These are phyloP conservation scores for Ogataea haglerorum DNA, from an alignment of 805 yeast species.

Conservation along the genomic window DNA sequence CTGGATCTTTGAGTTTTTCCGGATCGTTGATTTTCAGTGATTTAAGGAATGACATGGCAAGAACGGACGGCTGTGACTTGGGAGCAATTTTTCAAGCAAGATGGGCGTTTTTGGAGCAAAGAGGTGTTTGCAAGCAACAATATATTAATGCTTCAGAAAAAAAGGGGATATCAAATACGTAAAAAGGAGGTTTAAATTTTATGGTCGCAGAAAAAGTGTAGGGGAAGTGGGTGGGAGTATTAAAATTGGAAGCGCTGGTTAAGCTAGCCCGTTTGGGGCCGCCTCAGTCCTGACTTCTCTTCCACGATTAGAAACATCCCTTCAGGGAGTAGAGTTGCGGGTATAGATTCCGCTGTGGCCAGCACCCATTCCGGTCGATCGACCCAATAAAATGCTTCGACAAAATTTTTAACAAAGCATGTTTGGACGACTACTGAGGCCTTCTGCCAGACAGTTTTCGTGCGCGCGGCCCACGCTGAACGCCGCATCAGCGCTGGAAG, in stretches of 20 bases:
- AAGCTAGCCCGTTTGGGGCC: too few species aligned
- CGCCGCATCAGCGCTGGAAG: slow-evolving; percentile 7
- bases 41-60: slow-evolving; percentile 19
- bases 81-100: not conserved
- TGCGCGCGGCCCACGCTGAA: slow-evolving; percentile 5
- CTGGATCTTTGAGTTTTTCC: slow-evolving; percentile 18
- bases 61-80: not conserved
- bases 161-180: slow-evolving; percentile 10
- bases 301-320: too few species aligned
- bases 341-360: too few species aligned
- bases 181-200: slow-evolving; percentile 10
- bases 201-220: slow-evolving; percentile 4
- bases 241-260: too few species aligned
- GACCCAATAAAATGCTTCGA: slow-evolving; percentile 10
- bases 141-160: not conserved
- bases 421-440: slow-evolving; percentile 12
- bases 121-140: not conserved
- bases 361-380: slow-evolving; percentile 3
- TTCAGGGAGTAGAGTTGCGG: too few species aligned
- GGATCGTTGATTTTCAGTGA: slow-evolving; percentile 21
- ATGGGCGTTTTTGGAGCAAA: not conserved
- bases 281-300: too few species aligned
- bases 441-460: slow-evolving; percentile 9
- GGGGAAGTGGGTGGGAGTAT: not conserved
- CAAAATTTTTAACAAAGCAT: slow-evolving; percentile 9